Conservation (phyloP, 2,329 filamentous ascomycete species). For the Pseudocercospora pini-densiflorae region DNA sequence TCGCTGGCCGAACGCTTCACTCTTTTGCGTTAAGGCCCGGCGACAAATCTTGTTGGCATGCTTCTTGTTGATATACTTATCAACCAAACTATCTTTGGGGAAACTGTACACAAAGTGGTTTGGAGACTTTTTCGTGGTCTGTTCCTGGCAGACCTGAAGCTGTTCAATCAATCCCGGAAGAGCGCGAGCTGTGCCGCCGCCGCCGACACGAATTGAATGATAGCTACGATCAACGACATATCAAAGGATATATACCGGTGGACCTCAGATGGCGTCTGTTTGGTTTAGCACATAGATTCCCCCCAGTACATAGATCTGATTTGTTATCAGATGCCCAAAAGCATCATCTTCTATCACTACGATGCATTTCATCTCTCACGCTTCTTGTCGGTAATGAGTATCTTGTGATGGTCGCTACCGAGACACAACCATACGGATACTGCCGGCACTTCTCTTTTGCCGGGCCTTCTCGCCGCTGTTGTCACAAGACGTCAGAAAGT, state of each 20-base stretch:
- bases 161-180: slow-evolving; percentile 15
- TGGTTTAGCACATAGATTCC: neutral
- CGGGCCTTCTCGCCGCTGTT: neutral
- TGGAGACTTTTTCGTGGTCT: slow-evolving; percentile 14
- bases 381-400: neutral
- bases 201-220: slow-evolving; percentile 22
- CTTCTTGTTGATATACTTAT: slow-evolving; percentile 26
- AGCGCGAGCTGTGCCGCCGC: slow-evolving; percentile 25
- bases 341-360: neutral
- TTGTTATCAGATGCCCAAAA: neutral
- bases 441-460: neutral
- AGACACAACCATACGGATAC: neutral
- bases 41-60: slow-evolving; percentile 24
- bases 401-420: neutral
- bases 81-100: neutral
- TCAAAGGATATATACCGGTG: neutral
- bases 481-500: neutral
- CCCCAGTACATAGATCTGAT: neutral
- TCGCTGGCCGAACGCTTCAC: slow-evolving; percentile 18
- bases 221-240: slow-evolving; percentile 11
- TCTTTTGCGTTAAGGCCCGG: slow-evolving; percentile 15
- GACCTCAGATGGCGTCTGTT: slow-evolving; percentile 2
- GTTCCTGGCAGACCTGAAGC: slow-evolving; percentile 13
- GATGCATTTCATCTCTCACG: neutral
- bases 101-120: slow-evolving; percentile 8